Conservation (phyloP, 1,284 basidiomycete genomes). For the Malassezia arunalokei region DNA sequence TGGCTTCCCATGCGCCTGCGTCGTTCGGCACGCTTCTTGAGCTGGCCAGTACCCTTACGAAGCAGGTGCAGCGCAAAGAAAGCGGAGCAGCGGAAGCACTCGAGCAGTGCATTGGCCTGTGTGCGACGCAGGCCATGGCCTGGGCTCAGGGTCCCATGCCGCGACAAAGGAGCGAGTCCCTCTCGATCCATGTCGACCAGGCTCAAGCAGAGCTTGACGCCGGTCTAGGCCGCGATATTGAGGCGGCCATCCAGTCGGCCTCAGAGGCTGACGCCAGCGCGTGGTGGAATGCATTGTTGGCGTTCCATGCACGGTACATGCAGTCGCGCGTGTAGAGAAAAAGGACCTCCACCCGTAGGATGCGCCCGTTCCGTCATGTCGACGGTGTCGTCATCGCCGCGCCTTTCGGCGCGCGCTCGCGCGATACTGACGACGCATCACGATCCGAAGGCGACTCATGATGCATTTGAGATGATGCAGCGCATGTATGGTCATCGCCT, state of each 20-base stretch:
- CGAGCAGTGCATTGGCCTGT: constrained; percentile 10
- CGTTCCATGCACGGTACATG: constrained; percentile 1
- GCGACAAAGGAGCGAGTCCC: background rate
- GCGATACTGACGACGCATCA: background rate
- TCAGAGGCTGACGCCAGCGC: background rate
- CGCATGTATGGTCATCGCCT: background rate
- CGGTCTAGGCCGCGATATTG: constrained; percentile 13
- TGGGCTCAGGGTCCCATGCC: constrained; percentile 8
- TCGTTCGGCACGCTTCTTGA: constrained; percentile 40
- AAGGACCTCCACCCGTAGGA: background rate
- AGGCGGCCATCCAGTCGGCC: constrained; percentile 12
- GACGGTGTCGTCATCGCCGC: background rate
- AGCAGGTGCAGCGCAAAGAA: background rate
- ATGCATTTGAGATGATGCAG: background rate
- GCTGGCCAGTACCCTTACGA: background rate
- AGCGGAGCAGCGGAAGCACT: background rate
- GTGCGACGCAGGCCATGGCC: constrained; percentile 10
- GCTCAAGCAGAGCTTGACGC: constrained; percentile 11
- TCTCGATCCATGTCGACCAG: background rate
- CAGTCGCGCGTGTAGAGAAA: background rate
- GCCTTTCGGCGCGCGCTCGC: background rate
- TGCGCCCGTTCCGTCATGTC: background rate
- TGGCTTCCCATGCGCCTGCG: constrained; percentile 22
- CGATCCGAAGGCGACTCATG: background rate
- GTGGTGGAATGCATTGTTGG: constrained; percentile 3